Evolutionary conservation across 2,329 filamentous ascomycete species (phyloP).

Genomic region (Monosporascus sp.): DNA sequence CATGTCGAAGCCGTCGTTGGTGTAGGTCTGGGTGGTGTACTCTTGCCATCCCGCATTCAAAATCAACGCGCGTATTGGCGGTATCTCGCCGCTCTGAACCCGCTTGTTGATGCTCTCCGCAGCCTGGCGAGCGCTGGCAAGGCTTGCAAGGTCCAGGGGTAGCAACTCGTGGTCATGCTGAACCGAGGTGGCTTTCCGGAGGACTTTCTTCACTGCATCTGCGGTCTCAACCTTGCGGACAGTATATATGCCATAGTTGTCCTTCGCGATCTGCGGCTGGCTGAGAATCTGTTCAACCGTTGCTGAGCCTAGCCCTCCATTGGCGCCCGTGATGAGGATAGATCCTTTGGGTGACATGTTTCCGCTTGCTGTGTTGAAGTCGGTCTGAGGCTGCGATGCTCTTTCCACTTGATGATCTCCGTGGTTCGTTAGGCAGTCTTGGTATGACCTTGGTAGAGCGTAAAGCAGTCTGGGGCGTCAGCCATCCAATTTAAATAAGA

Average conservation of each 20-base stretch:
- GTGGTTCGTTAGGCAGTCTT: background rate
- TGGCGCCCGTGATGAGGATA: constrained; percentile 33
- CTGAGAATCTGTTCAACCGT: constrained; percentile 26
- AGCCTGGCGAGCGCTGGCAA: constrained; percentile 11
- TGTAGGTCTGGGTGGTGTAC: constrained; percentile 19
- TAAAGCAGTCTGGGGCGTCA: too few relatives aligned
- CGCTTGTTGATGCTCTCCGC: constrained; percentile 14
- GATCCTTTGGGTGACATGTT: constrained; percentile 17
- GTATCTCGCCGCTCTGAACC: constrained; percentile 17
- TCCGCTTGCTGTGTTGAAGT: constrained; percentile 2
- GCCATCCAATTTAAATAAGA: too few relatives aligned
- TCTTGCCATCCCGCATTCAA: constrained; percentile 22
- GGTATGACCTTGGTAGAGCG: too few relatives aligned
- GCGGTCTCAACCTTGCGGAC: constrained; percentile 30
- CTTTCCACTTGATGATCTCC: background rate
- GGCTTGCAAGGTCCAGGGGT: constrained; percentile 17
- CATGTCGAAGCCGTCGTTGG: constrained; percentile 27
- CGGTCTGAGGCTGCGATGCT: too few relatives aligned
- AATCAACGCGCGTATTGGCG: constrained; percentile 21
- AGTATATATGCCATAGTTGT: constrained; percentile 31
- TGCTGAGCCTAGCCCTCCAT: constrained; percentile 33
- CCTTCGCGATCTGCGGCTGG: constrained; percentile 22
- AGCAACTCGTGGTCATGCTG: constrained; percentile 28
- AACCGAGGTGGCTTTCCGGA: constrained; percentile 13
- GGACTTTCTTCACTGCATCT: constrained; percentile 17